phyloP scores from a whole-genome alignment of 2,329 filamentous ascomycete genomes.

The Moelleriella libera region DNA sequence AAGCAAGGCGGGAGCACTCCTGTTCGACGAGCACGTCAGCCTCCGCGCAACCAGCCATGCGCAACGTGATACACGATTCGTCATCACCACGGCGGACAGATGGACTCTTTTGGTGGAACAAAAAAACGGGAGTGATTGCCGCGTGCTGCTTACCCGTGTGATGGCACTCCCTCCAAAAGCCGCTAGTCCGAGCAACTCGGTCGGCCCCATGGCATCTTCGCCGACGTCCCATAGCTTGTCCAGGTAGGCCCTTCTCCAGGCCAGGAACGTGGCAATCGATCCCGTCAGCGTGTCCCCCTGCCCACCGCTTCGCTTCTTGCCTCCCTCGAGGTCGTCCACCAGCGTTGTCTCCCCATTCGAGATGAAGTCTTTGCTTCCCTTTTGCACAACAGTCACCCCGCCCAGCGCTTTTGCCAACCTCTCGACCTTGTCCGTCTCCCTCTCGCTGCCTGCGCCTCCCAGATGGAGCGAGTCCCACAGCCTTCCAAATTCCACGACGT shows the following conservation, averaged over 20 bases:
- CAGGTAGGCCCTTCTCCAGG: conserved; percentile 77
- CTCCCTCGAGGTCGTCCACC: conserved; percentile 63
- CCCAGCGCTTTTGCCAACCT: conserved; percentile 60
- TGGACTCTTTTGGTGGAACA: background rate
- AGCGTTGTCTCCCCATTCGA: conserved; percentile 67
- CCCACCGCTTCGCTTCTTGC: conserved; percentile 79
- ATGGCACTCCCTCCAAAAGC: conserved; percentile 80
- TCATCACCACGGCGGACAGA: background rate
- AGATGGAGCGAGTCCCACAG: conserved; percentile 64
- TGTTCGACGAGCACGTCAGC: conserved; percentile 10
- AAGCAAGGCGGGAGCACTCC: conserved; percentile 79
- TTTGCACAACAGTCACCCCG: conserved; percentile 84
- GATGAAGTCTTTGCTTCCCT: conserved; percentile 71
- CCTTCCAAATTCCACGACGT: conserved; percentile 82
- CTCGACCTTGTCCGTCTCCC: conserved; percentile 38
- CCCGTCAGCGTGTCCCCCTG: conserved; percentile 95
- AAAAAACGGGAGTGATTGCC: background rate
- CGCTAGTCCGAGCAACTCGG: conserved; percentile 58
- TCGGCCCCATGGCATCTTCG: conserved; percentile 27
- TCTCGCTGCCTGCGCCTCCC: conserved; percentile 21
- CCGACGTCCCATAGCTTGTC: conserved; percentile 61
- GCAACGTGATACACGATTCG: background rate
- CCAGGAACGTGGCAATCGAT: conserved; percentile 73
- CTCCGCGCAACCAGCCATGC: background rate
- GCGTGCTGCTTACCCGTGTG: conserved; percentile 49